Conservation (phyloP, 208 protist species). For the Leishmania arabica region DNA sequence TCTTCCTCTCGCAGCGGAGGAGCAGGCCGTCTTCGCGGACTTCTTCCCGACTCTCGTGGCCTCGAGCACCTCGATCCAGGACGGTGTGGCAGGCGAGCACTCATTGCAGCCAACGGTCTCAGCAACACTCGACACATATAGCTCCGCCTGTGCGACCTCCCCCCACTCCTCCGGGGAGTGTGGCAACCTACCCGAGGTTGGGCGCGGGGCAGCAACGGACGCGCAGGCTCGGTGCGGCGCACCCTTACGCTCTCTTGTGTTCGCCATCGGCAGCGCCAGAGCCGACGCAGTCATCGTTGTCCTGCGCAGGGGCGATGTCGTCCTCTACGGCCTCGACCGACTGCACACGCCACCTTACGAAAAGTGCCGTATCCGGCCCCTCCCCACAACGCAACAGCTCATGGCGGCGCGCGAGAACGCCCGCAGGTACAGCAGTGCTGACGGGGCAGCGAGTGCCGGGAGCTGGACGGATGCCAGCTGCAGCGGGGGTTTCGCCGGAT, state of each 20-base stretch:
- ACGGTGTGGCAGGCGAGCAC: constrained; percentile 9
- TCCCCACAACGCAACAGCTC: constrained; percentile 33
- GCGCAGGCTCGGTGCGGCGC: not conserved
- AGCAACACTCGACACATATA: not conserved
- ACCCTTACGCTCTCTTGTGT: constrained; percentile 33
- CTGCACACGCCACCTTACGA: constrained; percentile 38
- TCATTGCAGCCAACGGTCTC: not conserved
- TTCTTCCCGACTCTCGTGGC: constrained; percentile 23
- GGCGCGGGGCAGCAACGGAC: not conserved
- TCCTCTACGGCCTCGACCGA: constrained; percentile 56
- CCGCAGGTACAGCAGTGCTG: not conserved
- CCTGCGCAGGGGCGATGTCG: constrained; percentile 43
- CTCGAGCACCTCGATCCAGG: constrained; percentile 2
- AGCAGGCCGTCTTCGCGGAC: constrained; percentile 35
- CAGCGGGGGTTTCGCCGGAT: not conserved
- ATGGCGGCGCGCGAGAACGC: constrained; percentile 1
- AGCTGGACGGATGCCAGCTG: not conserved
- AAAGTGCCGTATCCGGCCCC: constrained; percentile 42
- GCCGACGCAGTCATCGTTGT: constrained; percentile 56
- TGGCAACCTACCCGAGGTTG: not conserved
- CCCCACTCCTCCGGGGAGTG: constrained; percentile 27
- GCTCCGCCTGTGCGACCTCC: not conserved
- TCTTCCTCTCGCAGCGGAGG: constrained; percentile 25
- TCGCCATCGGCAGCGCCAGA: constrained; percentile 47
- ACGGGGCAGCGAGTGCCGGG: not conserved